Conservation (phyloP, 495 filamentous ascomycete genomes). For the Pseudevernia furfuracea region DNA sequence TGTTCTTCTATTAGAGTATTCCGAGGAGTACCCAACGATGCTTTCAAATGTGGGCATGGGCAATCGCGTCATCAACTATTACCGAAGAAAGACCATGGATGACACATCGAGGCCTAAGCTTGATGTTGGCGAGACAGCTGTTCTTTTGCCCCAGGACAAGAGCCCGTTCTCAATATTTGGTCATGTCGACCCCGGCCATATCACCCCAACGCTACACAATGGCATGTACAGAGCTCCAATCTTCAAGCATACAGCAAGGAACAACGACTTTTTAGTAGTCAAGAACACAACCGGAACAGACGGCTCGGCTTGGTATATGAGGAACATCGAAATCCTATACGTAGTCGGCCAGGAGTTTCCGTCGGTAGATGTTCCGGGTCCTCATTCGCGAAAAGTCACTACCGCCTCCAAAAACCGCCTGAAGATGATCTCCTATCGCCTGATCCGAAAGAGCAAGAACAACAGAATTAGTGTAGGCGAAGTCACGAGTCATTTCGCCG, state of each 20-base stretch:
- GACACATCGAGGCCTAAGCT: constrained; percentile 65
- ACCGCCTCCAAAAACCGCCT: constrained; percentile 90
- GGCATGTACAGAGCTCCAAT: constrained; percentile 90
- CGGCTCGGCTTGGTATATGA: constrained; percentile 69
- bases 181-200: constrained; percentile 80
- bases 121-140: constrained; percentile 76
- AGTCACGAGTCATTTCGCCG: constrained; percentile 80
- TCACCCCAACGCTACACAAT: constrained; percentile 84
- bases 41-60: constrained; percentile 98
- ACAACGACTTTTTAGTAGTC: constrained; percentile 81
- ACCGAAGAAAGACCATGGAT: constrained; percentile 75
- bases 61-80: constrained; percentile 90
- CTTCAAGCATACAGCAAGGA: constrained; percentile 72
- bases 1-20: constrained; percentile 84
- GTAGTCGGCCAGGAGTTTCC: constrained; percentile 89
- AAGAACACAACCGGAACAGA: constrained; percentile 65
- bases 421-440: constrained; percentile 87
- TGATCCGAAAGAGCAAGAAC: constrained; percentile 66
- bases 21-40: constrained; percentile 83
- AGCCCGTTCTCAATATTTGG: constrained; percentile 95
- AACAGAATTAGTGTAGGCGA: constrained; percentile 62
- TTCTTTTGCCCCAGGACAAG: constrained; percentile 86
- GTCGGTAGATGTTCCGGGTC: constrained; percentile 82
- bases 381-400: constrained; percentile 88
- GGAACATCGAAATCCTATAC: constrained; percentile 81